Conservation (phyloP, 202 grass and related monocot genomes). For the Carex sylvatica region DNA sequence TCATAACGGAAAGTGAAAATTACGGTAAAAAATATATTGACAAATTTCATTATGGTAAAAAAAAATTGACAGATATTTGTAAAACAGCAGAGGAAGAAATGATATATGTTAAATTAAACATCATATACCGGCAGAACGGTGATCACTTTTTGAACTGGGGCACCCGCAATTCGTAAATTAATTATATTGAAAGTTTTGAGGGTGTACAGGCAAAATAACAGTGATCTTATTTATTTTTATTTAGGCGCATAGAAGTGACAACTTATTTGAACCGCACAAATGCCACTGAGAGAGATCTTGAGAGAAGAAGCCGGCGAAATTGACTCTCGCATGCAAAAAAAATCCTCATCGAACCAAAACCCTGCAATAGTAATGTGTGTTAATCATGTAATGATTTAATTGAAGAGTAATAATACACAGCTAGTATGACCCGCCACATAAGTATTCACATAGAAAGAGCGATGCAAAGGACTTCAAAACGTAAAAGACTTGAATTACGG, state of each 20-base stretch:
- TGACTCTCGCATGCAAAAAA: slow-evolving; percentile 7
- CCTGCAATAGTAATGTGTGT: not conserved
- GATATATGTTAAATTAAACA: too few relatives aligned
- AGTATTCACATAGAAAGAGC: not conserved
- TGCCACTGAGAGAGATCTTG: not conserved
- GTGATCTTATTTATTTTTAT: not conserved
- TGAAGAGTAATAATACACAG: not conserved
- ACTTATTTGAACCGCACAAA: slow-evolving; percentile 16
- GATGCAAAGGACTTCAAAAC: not conserved
- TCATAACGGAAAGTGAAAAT: too few relatives aligned
- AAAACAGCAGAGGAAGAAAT: too few relatives aligned
- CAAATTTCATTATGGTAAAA: too few relatives aligned
- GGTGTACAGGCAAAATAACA: not conserved
- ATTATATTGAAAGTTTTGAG: not conserved
- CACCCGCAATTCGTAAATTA: too few relatives aligned
- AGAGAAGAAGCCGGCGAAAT: slow-evolving; percentile 31
- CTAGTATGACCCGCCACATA: not conserved
- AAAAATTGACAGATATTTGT: too few relatives aligned
- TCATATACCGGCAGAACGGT: too few relatives aligned
- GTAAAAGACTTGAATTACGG: slow-evolving; percentile 1
- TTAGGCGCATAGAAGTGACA: not conserved
- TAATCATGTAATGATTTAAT: not conserved
- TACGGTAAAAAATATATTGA: too few relatives aligned
- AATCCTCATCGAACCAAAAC: not conserved
- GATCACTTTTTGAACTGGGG: too few relatives aligned